phyloP scores from a whole-genome alignment of 1,284 basidiomycete species.

The Omphalotus olearius region DNA sequence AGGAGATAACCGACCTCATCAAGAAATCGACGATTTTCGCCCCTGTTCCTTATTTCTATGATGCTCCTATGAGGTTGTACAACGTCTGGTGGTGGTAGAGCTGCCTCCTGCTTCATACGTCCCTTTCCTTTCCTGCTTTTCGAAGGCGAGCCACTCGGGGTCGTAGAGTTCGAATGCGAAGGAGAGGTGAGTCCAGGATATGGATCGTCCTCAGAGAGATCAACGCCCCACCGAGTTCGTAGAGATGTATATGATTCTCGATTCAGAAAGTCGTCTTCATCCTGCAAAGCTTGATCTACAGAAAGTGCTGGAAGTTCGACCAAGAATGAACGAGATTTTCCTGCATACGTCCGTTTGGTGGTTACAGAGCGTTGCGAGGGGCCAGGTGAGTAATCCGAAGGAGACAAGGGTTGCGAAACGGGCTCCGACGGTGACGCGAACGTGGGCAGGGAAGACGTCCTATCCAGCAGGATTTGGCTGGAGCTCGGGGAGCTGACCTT shows the following conservation, averaged over 20 bases:
- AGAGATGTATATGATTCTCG: slow-evolving; percentile 69
- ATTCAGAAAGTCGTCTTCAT: slow-evolving; percentile 48
- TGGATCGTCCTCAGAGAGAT: slow-evolving; percentile 68
- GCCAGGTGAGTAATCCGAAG: slow-evolving; percentile 11
- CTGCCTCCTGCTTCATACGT: slow-evolving; percentile 17
- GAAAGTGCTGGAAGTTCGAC: slow-evolving; percentile 44
- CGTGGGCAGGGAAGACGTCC: slow-evolving; percentile 36
- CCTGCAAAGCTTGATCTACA: slow-evolving; percentile 20
- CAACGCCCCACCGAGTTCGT: slow-evolving; percentile 68
- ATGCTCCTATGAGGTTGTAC: slow-evolving; percentile 77
- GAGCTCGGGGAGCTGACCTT: slow-evolving; percentile 18
- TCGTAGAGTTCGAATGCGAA: slow-evolving; percentile 24
- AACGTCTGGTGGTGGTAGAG: slow-evolving; percentile 42
- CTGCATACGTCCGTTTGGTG: slow-evolving; percentile 61
- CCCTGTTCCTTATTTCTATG: slow-evolving; percentile 71
- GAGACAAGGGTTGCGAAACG: slow-evolving; percentile 7
- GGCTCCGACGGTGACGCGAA: slow-evolving; percentile 13
- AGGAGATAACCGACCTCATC: slow-evolving; percentile 80
- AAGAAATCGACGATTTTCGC: slow-evolving; percentile 72
- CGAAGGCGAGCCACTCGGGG: slow-evolving; percentile 21
- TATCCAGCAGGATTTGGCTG: slow-evolving; percentile 19
- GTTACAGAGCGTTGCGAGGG: slow-evolving; percentile 11
- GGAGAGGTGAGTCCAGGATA: slow-evolving; percentile 29
- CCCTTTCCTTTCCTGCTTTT: slow-evolving; percentile 32
- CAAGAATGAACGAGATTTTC: slow-evolving; percentile 71